Evolutionary conservation across 1,284 basidiomycete genomes (phyloP).

Genomic region (Rhodotorula mucilaginosa): DNA sequence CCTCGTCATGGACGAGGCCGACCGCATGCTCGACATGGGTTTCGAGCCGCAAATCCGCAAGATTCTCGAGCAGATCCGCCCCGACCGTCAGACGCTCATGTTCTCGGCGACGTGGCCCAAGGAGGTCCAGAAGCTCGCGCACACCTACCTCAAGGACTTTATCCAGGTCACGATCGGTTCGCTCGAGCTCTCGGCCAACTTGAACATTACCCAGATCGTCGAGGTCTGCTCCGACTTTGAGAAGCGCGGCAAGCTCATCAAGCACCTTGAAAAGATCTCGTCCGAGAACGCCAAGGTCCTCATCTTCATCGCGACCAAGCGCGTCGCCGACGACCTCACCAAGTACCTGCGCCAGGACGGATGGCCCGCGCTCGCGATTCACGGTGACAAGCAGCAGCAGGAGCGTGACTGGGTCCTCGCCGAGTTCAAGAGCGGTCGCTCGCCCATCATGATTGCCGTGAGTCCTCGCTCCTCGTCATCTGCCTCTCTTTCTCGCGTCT

Average conservation of each 20-base stretch:
- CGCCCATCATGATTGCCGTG: slow-evolving; percentile 80
- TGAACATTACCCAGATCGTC: slow-evolving; percentile 94
- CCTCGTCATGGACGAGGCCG: slow-evolving; percentile 98
- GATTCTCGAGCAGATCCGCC: slow-evolving; percentile 69
- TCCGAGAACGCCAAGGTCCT: slow-evolving; percentile 97
- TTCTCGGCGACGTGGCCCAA: slow-evolving; percentile 99
- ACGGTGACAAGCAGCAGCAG: slow-evolving; percentile 96
- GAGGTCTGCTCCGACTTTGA: slow-evolving; percentile 98
- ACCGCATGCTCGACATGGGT: slow-evolving; percentile 98
- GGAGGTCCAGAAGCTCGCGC: slow-evolving; percentile 93
- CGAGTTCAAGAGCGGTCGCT: slow-evolving; percentile 97
- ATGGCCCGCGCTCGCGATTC: slow-evolving; percentile 97
- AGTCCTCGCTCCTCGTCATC: slow-evolving; percentile 68
- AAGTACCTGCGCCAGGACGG: slow-evolving; percentile 96
- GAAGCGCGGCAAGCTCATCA: slow-evolving; percentile 92
- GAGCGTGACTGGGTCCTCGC: slow-evolving; percentile 93
- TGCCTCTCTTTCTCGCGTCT: background rate
- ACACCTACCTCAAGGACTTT: slow-evolving; percentile 94
- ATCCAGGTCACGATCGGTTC: slow-evolving; percentile 99
- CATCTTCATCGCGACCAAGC: slow-evolving; percentile 97
- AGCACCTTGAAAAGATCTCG: slow-evolving; percentile 95
- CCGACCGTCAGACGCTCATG: slow-evolving; percentile 52
- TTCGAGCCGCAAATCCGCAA: slow-evolving; percentile 99
- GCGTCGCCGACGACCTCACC: slow-evolving; percentile 95
- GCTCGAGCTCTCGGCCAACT: slow-evolving; percentile 96